phyloP scores from a whole-genome alignment of 2,329 filamentous ascomycete species.

The Dactylellina haptotyla region DNA sequence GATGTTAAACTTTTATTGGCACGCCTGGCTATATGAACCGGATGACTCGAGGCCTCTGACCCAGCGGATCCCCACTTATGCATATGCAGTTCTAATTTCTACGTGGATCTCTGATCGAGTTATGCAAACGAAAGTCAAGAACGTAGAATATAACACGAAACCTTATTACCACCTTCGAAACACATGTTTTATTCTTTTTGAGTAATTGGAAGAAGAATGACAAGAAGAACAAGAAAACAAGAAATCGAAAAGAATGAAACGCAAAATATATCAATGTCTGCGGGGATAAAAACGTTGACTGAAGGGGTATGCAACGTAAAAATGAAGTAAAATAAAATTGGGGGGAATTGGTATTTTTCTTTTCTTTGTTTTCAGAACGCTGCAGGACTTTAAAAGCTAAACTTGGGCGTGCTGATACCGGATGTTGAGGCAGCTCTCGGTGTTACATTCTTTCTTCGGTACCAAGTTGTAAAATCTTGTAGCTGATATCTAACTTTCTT shows the following conservation, averaged over 20 bases:
- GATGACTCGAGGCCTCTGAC: background rate
- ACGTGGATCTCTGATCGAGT: background rate
- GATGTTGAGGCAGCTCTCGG: constrained; percentile 69
- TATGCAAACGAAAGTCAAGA: background rate
- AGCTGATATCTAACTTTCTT: constrained; percentile 64
- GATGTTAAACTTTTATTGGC: background rate
- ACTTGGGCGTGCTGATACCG: constrained; percentile 51
- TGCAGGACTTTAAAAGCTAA: constrained; percentile 33
- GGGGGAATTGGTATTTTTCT: no score
- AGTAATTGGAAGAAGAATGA: background rate
- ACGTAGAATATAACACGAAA: background rate
- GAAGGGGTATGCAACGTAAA: constrained; percentile 6
- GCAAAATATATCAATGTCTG: constrained; percentile 2
- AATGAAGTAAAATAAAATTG: background rate
- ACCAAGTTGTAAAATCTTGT: constrained; percentile 96
- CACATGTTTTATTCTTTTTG: constrained; percentile 9
- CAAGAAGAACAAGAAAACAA: background rate
- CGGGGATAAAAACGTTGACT: constrained; percentile 3
- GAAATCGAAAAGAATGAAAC: background rate
- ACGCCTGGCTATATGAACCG: background rate
- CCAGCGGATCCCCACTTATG: background rate
- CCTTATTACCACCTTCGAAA: constrained; percentile 8
- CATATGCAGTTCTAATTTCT: constrained; percentile 1
- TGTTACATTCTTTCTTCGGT: constrained; percentile 92
- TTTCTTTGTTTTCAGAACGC: no score